Conservation (phyloP, 2,329 filamentous ascomycete species). For the Botrytis byssoidea region DNA sequence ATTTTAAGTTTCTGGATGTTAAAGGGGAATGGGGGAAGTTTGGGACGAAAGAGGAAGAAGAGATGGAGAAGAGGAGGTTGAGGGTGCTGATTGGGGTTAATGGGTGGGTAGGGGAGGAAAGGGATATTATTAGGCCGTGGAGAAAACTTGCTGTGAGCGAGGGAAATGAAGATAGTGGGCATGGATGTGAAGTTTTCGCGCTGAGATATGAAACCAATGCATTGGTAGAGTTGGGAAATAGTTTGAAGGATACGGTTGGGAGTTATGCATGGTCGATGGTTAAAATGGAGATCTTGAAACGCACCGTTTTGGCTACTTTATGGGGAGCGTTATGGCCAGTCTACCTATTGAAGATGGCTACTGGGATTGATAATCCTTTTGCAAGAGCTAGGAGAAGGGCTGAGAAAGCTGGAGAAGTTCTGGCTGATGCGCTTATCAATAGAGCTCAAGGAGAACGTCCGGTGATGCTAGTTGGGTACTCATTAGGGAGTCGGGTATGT, state of each 20-base stretch:
- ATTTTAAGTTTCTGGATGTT: slow-evolving; percentile 76
- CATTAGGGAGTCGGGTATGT: background rate
- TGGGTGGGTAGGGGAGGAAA: slow-evolving; percentile 75
- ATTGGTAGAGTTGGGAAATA: slow-evolving; percentile 71
- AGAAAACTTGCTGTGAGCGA: slow-evolving; percentile 52
- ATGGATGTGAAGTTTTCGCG: slow-evolving; percentile 77
- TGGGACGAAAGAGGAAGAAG: slow-evolving; percentile 24
- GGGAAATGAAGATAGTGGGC: slow-evolving; percentile 40
- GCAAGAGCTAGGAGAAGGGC: slow-evolving; percentile 56
- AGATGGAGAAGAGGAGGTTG: slow-evolving; percentile 48
- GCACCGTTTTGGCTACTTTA: slow-evolving; percentile 46
- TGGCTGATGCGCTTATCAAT: slow-evolving; percentile 62
- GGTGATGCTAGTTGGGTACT: background rate
- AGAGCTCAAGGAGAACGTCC: background rate
- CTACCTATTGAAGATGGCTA: slow-evolving; percentile 49
- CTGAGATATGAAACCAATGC: slow-evolving; percentile 79
- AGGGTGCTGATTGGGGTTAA: slow-evolving; percentile 84
- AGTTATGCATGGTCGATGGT: slow-evolving; percentile 58
- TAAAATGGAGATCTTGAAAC: slow-evolving; percentile 60
- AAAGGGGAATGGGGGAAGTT: slow-evolving; percentile 42
- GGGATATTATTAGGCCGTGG: slow-evolving; percentile 80
- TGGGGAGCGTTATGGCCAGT: slow-evolving; percentile 52
- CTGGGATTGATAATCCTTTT: slow-evolving; percentile 61
- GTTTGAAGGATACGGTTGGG: slow-evolving; percentile 65
- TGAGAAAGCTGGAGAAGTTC: slow-evolving; percentile 60